Evolutionary conservation across 2,329 filamentous ascomycete species (phyloP).

Genomic region (Colletotrichum australisinense): DNA sequence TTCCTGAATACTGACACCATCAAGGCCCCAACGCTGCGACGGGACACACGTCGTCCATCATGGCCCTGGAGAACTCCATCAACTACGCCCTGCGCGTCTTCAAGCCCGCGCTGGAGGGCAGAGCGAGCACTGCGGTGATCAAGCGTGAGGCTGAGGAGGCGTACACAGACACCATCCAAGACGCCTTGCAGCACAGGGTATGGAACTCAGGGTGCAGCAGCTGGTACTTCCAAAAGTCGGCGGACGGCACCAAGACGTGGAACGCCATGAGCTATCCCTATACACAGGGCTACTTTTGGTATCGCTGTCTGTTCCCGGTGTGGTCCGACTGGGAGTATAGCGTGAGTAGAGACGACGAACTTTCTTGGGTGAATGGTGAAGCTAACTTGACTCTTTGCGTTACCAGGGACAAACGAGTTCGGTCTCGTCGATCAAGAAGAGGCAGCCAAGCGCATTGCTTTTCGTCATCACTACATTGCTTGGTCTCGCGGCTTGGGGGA

Average conservation of each 20-base stretch:
- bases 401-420: not conserved
- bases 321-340: conserved; percentile 47
- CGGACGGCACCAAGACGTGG: conserved; percentile 40
- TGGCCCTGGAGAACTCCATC: conserved; percentile 70
- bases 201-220: conserved; percentile 44
- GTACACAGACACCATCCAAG: conserved; percentile 48
- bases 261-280: conserved; percentile 51
- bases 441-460: not conserved
- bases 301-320: conserved; percentile 47
- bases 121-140: conserved; percentile 44
- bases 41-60: conserved; percentile 70
- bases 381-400: not conserved
- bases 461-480: not conserved
- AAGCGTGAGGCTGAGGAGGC: conserved; percentile 47
- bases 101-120: conserved; percentile 53
- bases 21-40: conserved; percentile 68
- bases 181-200: conserved; percentile 46
- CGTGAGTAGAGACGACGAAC: conserved; percentile 40
- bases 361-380: not conserved
- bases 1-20: too few relatives aligned
- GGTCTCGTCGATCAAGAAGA: not conserved
- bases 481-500: not conserved
- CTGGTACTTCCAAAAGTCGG: conserved; percentile 48
- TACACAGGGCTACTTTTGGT: conserved; percentile 49
- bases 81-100: conserved; percentile 71